These are phyloP conservation scores for Phylloboletellus chloephorus DNA, from an alignment of 1,284 basidiomycete species.

Conservation along the genomic window DNA sequence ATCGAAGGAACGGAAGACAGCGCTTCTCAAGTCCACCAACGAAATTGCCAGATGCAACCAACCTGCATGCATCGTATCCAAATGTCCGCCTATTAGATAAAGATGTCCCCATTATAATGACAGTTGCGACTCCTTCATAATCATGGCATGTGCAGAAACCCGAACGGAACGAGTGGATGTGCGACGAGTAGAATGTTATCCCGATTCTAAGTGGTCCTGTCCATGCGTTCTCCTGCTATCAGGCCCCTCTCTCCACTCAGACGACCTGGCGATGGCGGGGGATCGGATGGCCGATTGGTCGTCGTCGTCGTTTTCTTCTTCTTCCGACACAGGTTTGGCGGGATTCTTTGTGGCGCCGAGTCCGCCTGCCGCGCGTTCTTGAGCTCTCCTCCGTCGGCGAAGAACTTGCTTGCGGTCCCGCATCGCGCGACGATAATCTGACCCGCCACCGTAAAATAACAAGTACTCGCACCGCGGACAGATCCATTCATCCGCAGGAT, in stretches of 20 bases:
- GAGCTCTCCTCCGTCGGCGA: slow-evolving; percentile 64
- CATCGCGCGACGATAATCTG: slow-evolving; percentile 58
- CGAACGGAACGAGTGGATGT: slow-evolving; percentile 12
- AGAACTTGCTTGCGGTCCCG: slow-evolving; percentile 75
- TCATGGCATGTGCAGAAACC: slow-evolving; percentile 10
- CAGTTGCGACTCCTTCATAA: slow-evolving; percentile 25
- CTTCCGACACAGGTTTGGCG: slow-evolving; percentile 30
- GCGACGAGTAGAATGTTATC: slow-evolving; percentile 24
- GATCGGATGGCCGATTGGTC: slow-evolving; percentile 19
- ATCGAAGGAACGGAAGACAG: slow-evolving; percentile 11
- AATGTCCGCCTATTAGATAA: slow-evolving; percentile 36
- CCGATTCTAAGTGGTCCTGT: slow-evolving; percentile 24
- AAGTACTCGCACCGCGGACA: slow-evolving; percentile 85
- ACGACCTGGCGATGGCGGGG: slow-evolving; percentile 20
- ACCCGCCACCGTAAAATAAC: slow-evolving; percentile 76
- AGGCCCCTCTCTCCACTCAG: slow-evolving; percentile 31
- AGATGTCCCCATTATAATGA: slow-evolving; percentile 20
- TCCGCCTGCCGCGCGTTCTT: slow-evolving; percentile 64
- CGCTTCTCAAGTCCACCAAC: slow-evolving; percentile 13
- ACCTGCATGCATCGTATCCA: slow-evolving; percentile 23
- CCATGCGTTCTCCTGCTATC: slow-evolving; percentile 26
- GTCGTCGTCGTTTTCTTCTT: slow-evolving; percentile 36
- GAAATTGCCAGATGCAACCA: slow-evolving; percentile 22
- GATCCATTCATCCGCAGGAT: slow-evolving; percentile 80
- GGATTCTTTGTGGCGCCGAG: slow-evolving; percentile 27